A percentile compares a stretch with the other conserved stretches of the same genome.
Evolutionary conservation across 106 monocot species (phyloP).

Genomic region (Dioscorea alata): DNA sequence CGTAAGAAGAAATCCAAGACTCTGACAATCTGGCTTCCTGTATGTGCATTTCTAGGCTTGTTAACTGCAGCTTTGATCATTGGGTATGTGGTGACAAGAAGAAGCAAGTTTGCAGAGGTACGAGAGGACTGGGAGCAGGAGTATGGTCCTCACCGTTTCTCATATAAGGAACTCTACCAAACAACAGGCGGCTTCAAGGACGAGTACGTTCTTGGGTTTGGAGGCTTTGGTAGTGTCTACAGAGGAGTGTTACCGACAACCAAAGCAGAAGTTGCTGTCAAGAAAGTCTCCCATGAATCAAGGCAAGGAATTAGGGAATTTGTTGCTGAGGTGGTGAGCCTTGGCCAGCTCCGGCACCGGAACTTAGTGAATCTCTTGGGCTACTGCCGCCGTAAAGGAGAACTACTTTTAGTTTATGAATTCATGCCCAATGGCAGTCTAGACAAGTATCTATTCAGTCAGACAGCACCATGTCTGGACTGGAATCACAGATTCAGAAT

Average conservation of each 20-base stretch:
- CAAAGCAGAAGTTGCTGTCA: conserved; percentile 1
- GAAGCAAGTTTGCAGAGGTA: conserved; percentile 5
- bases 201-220: background rate
- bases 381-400: conserved; percentile 3
- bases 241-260: background rate
- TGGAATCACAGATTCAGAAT: conserved; percentile 5
- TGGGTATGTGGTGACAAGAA: background rate
- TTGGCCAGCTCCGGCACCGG: conserved; percentile 5
- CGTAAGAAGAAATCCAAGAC: conserved; percentile 1
- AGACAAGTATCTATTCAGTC: background rate
- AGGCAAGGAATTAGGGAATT: conserved; percentile 4
- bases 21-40: background rate
- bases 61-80: background rate
- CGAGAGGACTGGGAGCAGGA: conserved; percentile 11
- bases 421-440: conserved; percentile 2
- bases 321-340: conserved; percentile 1
- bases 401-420: background rate
- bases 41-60: conserved; percentile 1
- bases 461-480: background rate
- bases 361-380: background rate
- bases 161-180: background rate
- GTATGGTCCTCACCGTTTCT: conserved; percentile 7
- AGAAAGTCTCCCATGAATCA: conserved; percentile 5
- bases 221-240: conserved; percentile 6
- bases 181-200: conserved; percentile 3